These are phyloP conservation scores for Bidens hawaiensis DNA, from an alignment of 140 eudicot species.

Conservation along the genomic window DNA sequence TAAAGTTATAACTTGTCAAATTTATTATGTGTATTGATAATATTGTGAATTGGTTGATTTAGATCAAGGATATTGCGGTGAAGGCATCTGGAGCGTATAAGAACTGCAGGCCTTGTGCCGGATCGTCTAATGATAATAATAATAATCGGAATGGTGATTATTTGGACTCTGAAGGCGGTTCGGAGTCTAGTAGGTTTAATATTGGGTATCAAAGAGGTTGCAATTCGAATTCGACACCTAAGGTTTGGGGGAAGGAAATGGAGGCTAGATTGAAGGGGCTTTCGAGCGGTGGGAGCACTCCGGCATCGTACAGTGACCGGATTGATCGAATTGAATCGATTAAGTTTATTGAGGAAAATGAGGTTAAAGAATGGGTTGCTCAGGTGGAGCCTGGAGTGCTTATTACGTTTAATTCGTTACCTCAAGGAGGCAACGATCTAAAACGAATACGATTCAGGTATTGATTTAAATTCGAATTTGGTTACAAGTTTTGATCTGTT, in stretches of 20 bases:
- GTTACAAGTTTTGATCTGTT: conserved; percentile 34
- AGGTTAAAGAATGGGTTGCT: conserved; percentile 94
- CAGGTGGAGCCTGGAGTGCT: conserved; percentile 98
- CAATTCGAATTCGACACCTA: conserved; percentile 53
- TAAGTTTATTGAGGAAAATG: conserved; percentile 74
- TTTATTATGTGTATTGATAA: too few relatives aligned
- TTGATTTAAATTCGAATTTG: conserved; percentile 7
- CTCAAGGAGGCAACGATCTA: conserved; percentile 73
- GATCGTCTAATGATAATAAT: conserved; percentile 46
- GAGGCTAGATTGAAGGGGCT: conserved; percentile 82
- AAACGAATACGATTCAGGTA: conserved; percentile 94
- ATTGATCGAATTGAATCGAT: conserved; percentile 77
- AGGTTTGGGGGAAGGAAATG: conserved; percentile 85
- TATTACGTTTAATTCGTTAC: conserved; percentile 75
- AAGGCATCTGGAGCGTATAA: conserved; percentile 87
- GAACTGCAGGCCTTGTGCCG: conserved; percentile 88
- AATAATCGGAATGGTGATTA: conserved; percentile 30
- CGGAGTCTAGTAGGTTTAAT: conserved; percentile 55
- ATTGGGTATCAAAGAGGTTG: conserved; percentile 55
- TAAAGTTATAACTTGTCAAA: too few relatives aligned
- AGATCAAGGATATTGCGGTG: conserved; percentile 92
- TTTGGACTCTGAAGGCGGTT: conserved; percentile 53
- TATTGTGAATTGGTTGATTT: not conserved
- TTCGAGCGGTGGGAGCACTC: conserved; percentile 89
- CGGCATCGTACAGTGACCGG: conserved; percentile 78